Evolutionary conservation across 805 yeast genomes (phyloP), one percentile per base, ranked within the genome.

Genomic region (Ogataea methylovora): DNA sequence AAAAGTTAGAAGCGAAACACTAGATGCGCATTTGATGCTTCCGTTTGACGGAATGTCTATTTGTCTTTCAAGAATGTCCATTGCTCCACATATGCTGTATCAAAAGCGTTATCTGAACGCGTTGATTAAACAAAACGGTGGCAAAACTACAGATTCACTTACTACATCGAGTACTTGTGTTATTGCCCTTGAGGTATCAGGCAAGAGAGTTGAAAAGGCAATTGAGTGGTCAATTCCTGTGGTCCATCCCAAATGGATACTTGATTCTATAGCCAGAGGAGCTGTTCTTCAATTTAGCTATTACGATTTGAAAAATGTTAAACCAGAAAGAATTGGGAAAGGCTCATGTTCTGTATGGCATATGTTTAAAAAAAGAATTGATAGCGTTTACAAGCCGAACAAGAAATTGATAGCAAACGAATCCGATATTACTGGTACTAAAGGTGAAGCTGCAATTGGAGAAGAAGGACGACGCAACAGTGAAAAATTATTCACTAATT

Each of bases 151-250:
- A 1, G 73, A 69, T 16, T 65, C 79, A 1, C 54, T 78, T 24
- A 68, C 75, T 2, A 56, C 58, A 8, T 54, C 62, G 5, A 63
- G 63, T 30, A 44, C 63, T 3, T 61, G 69, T 38, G 55, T 78
- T 1, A 61, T 78, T 4, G 66, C 76, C n/a, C 63, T 73, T 20
- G 73, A 67, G 31, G 54, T 53, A 18, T 48, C 55, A 13, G 85
- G 85, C 0, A 68, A 62, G 37, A 46, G 84, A 33, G 76, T 63
- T 45, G 57, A 57, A 12, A 71, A 71, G 46, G 77, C 77, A 3
- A 27, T 64, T 2, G 73, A 71, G 46, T 71, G 78, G 78, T 56
- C 58, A 9, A 66, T 67, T 4, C 74, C 75, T 2, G 64, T 64
- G 2, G 65, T 71, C 20, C 75, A 71, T 45, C 78, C 79, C 0